Percentiles rank a stretch among this genome's conserved stretches.
Conservation (phyloP, 306 rosid species). For the Ziziphus jujuba region DNA sequence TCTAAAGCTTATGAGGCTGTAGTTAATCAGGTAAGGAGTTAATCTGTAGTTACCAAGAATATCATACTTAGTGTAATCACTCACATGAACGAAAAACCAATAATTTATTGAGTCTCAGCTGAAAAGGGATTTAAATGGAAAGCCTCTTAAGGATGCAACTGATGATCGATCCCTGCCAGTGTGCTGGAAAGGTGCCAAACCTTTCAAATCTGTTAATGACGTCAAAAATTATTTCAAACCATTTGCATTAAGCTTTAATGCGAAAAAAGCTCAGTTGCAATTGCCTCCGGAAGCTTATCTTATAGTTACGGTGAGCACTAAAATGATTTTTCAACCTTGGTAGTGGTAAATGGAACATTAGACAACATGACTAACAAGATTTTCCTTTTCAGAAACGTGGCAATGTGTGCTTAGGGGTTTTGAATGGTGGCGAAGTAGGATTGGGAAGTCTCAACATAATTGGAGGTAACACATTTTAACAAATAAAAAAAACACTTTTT, state of each 20-base stretch:
- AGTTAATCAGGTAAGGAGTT: constrained; percentile 49
- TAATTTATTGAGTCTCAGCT: constrained; percentile 39
- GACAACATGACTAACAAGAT: constrained; percentile 23
- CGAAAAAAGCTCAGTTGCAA: constrained; percentile 39
- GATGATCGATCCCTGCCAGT: constrained; percentile 50
- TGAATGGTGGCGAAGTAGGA: constrained; percentile 47
- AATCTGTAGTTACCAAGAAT: background rate
- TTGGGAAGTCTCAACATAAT: constrained; percentile 52
- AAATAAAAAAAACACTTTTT: background rate
- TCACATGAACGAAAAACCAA: constrained; percentile 4
- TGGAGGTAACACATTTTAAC: constrained; percentile 56
- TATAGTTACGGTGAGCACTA: constrained; percentile 51
- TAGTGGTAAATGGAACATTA: background rate
- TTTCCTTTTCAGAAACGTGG: constrained; percentile 45
- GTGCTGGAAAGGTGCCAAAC: constrained; percentile 79
- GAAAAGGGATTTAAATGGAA: constrained; percentile 48
- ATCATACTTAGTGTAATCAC: background rate
- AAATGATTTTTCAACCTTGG: background rate
- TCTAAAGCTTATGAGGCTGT: constrained; percentile 40
- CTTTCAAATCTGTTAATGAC: constrained; percentile 53
- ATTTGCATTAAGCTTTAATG: constrained; percentile 44
- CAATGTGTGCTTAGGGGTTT: constrained; percentile 77
- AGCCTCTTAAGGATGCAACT: constrained; percentile 42
- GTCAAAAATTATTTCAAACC: constrained; percentile 53
- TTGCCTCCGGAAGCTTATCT: constrained; percentile 65